Conservation (phyloP, 108 stramenopile genomes). For the Cyclotella choctawhatcheeana region DNA sequence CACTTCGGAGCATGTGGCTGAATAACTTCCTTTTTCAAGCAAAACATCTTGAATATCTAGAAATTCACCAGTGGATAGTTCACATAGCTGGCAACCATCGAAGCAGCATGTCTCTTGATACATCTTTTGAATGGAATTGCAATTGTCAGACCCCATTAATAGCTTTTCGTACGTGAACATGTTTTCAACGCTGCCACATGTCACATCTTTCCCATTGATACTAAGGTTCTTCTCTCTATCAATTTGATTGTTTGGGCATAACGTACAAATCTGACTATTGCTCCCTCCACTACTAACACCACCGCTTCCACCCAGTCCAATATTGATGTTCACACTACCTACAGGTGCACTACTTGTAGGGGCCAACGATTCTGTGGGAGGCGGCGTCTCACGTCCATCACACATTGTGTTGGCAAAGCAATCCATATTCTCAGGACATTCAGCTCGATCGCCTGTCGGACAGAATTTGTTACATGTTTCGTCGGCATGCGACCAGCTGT, state of each 20-base stretch:
- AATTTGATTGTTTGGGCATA: slow-evolving; percentile 10
- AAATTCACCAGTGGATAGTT: not conserved
- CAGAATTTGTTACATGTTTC: slow-evolving; percentile 25
- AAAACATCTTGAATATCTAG: slow-evolving; percentile 21
- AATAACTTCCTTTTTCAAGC: slow-evolving; percentile 32
- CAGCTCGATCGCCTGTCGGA: slow-evolving; percentile 11
- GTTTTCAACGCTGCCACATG: slow-evolving; percentile 18
- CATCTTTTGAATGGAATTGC: slow-evolving; percentile 11
- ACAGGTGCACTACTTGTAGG: slow-evolving; percentile 9
- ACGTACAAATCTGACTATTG: slow-evolving; percentile 2
- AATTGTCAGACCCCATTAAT: slow-evolving; percentile 10
- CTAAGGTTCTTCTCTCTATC: not conserved
- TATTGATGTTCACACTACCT: not conserved
- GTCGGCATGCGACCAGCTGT: slow-evolving; percentile 28
- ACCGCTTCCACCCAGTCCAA: not conserved
- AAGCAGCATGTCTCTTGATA: slow-evolving; percentile 22
- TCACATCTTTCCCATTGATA: slow-evolving; percentile 22
- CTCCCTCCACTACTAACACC: not conserved
- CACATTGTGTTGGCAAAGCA: slow-evolving; percentile 40
- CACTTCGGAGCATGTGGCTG: slow-evolving; percentile 33
- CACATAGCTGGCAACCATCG: slow-evolving; percentile 28
- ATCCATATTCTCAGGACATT: slow-evolving; percentile 14
- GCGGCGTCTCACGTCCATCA: slow-evolving; percentile 31
- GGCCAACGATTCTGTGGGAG: slow-evolving; percentile 27
- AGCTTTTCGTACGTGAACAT: slow-evolving; percentile 6